Percentiles rank a stretch among this genome's conserved stretches.
phyloP scores from a whole-genome alignment of 2,329 filamentous ascomycete species.

The Monosporascus sp. region DNA sequence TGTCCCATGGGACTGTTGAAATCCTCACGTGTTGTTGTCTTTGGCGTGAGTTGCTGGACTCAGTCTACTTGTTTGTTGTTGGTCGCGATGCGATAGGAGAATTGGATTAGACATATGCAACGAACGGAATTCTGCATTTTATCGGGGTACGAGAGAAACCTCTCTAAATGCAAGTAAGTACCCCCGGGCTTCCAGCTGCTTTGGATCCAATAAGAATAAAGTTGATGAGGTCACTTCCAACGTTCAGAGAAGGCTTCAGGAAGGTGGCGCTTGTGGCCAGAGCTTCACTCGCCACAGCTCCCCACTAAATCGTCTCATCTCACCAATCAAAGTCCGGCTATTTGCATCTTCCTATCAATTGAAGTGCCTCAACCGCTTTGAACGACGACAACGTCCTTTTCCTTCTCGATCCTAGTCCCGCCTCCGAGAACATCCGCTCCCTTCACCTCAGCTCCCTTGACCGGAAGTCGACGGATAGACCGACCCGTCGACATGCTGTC shows the following conservation, averaged over 20 bases:
- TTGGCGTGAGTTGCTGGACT: too few relatives aligned
- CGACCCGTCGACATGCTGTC: conserved; percentile 33
- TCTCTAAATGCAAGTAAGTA: too few relatives aligned
- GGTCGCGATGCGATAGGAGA: too few relatives aligned
- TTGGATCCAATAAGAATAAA: conserved; percentile 1
- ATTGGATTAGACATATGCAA: too few relatives aligned
- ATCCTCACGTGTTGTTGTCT: too few relatives aligned
- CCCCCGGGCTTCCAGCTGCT: too few relatives aligned
- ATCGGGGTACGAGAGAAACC: too few relatives aligned
- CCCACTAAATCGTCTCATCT: conserved; percentile 8
- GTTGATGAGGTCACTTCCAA: conserved; percentile 11
- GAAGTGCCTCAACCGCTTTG: conserved; percentile 24
- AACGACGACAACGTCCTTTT: conserved; percentile 16
- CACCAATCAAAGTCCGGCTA: conserved; percentile 19
- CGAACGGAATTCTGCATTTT: too few relatives aligned
- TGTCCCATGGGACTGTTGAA: too few relatives aligned
- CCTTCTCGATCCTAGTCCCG: background rate
- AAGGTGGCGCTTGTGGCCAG: conserved; percentile 9
- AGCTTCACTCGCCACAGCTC: conserved; percentile 16
- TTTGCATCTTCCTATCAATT: conserved; percentile 16
- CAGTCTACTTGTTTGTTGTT: too few relatives aligned
- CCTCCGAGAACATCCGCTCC: conserved; percentile 16
- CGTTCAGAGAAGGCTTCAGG: background rate
- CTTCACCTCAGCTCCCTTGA: conserved; percentile 30
- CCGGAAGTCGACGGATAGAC: conserved; percentile 20